phyloP scores from a whole-genome alignment of 768 basidiomycete species.

The Agaricus subrufescens region DNA sequence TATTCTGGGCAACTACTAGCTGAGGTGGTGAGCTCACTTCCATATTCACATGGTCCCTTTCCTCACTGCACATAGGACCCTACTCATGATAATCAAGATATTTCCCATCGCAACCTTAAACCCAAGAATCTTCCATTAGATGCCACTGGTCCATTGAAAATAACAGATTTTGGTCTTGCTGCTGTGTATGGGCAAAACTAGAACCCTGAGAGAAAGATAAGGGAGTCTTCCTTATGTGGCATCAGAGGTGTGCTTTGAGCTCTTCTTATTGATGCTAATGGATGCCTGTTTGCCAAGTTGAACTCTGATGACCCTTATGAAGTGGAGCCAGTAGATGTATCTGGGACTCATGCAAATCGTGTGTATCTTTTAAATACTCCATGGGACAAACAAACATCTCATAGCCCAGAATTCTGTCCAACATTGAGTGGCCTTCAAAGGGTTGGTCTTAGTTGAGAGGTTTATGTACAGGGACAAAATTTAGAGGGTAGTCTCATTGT shows the following conservation, averaged over 20 bases:
- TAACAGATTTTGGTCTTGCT: conserved; percentile 93
- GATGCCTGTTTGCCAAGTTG: conserved; percentile 39
- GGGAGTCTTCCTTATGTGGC: conserved; percentile 94
- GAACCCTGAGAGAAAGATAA: conserved; percentile 75
- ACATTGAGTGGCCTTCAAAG: conserved; percentile 62
- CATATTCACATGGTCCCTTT: not conserved
- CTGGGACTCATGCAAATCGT: conserved; percentile 55
- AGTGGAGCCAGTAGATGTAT: conserved; percentile 92
- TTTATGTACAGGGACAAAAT: conserved; percentile 39
- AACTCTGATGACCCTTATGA: conserved; percentile 64
- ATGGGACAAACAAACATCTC: conserved; percentile 88
- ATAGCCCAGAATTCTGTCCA: conserved; percentile 76
- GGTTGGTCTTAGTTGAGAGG: conserved; percentile 67
- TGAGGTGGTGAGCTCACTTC: conserved; percentile 60
- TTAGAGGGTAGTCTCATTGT: conserved; percentile 59
- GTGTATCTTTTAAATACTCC: conserved; percentile 61
- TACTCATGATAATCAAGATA: conserved; percentile 83
- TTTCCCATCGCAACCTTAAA: conserved; percentile 95
- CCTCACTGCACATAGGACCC: conserved; percentile 48
- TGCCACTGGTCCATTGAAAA: conserved; percentile 79
- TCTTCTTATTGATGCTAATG: not conserved
- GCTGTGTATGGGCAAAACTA: conserved; percentile 81
- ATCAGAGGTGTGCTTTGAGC: conserved; percentile 64
- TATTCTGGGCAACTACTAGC: conserved; percentile 85
- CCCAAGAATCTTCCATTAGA: conserved; percentile 93